These are phyloP conservation scores for Penicillium decumbens DNA, from an alignment of 2,329 filamentous ascomycete species.

Conservation along the genomic window DNA sequence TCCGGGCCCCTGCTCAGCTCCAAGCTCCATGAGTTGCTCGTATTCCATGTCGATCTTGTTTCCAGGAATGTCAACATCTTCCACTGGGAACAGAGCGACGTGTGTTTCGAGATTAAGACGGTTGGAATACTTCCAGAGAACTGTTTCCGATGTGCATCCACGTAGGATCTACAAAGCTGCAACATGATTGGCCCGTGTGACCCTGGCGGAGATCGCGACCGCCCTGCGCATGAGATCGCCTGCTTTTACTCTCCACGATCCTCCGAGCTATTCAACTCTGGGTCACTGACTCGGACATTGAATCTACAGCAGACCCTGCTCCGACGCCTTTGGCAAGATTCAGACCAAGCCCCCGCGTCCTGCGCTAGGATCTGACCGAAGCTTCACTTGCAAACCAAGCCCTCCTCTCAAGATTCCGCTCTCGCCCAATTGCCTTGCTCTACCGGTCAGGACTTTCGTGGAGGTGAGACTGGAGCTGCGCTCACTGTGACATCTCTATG, in stretches of 20 bases:
- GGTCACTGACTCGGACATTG: not conserved
- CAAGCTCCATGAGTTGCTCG: too few species aligned
- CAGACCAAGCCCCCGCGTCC: not conserved
- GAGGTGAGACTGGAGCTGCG: not conserved
- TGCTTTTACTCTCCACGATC: not conserved
- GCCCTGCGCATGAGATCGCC: not conserved
- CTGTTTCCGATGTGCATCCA: too few species aligned
- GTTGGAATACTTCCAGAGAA: too few species aligned
- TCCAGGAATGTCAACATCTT: too few species aligned
- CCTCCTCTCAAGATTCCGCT: not conserved
- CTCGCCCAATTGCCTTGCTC: not conserved
- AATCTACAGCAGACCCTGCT: not conserved
- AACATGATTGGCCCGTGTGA: slow-evolving; percentile 6
- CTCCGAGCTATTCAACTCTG: not conserved
- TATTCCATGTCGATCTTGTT: too few species aligned
- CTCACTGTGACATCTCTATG: slow-evolving; percentile 17
- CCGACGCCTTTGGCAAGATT: not conserved
- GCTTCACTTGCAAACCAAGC: not conserved
- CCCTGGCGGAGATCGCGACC: slow-evolving; percentile 5
- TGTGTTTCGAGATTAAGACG: too few species aligned
- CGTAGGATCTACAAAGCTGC: not conserved
- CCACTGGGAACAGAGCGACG: too few species aligned
- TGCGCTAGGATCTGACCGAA: not conserved
- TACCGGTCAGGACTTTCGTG: not conserved
- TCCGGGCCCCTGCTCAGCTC: too few species aligned